These are phyloP conservation scores for Zygnema cylindricum DNA, from an alignment of 139 green algal genomes.

Conservation along the genomic window DNA sequence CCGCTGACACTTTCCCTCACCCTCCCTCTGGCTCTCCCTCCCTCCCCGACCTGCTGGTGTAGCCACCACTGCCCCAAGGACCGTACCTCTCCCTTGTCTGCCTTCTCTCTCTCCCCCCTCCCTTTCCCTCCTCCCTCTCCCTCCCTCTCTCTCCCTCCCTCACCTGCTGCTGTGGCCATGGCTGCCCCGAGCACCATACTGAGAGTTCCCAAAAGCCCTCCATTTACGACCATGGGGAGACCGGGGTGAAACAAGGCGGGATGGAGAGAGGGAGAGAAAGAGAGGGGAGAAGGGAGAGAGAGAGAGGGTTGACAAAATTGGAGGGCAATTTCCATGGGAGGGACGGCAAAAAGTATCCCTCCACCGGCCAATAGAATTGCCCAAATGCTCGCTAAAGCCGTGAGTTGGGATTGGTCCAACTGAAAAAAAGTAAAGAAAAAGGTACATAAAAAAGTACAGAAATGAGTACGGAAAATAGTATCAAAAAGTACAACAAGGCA, in stretches of 20 bases:
- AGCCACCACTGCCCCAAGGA: slow-evolving; percentile 17
- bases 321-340: neutral
- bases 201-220: slow-evolving; percentile 4
- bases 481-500: neutral
- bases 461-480: too few relatives aligned
- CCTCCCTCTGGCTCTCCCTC: too few relatives aligned
- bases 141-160: too few relatives aligned
- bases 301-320: neutral
- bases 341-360: neutral
- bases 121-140: too few relatives aligned
- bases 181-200: slow-evolving; percentile 17
- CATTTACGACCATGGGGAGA: neutral
- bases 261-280: too few relatives aligned
- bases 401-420: slow-evolving; percentile 26
- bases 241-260: neutral
- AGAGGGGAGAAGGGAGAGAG: neutral
- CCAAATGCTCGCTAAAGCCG: slow-evolving; percentile 3
- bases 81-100: too few relatives aligned
- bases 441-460: too few relatives aligned
- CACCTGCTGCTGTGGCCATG: slow-evolving; percentile 34
- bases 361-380: neutral
- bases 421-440: too few relatives aligned
- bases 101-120: too few relatives aligned
- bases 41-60: slow-evolving; percentile 36
- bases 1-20: too few relatives aligned